Evolutionary conservation across 202 grass and related monocot species (phyloP).

Genomic region (Digitaria exilis): DNA sequence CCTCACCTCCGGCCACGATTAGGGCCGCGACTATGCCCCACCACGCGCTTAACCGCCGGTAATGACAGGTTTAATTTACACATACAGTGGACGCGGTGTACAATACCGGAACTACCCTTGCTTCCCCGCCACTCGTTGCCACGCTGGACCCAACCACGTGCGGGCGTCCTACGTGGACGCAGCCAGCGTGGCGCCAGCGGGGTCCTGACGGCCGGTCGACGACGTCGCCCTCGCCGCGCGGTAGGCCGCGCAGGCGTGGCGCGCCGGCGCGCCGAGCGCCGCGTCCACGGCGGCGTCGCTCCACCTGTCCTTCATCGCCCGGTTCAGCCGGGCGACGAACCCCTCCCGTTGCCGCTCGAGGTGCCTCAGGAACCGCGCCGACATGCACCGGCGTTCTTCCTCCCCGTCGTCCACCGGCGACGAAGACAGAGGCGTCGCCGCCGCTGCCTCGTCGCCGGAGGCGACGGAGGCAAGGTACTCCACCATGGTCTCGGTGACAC

Average conservation of each 20-base stretch:
- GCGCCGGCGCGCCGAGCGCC: constrained; percentile 41
- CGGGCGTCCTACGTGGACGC: not conserved
- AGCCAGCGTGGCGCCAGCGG: not conserved
- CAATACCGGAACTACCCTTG: constrained; percentile 13
- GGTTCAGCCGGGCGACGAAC: constrained; percentile 79
- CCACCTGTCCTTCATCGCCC: constrained; percentile 57
- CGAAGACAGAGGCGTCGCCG: not conserved
- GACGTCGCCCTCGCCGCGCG: not conserved
- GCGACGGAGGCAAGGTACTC: constrained; percentile 52
- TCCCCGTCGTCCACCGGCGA: not conserved
- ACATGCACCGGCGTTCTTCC: constrained; percentile 34
- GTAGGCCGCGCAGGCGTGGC: constrained; percentile 49
- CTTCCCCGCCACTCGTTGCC: constrained; percentile 9
- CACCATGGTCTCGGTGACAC: constrained; percentile 51
- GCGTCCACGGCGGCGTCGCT: constrained; percentile 59
- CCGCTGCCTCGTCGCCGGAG: not conserved
- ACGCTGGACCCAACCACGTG: constrained; percentile 37
- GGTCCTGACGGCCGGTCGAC: not conserved
- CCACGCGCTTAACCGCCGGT: not conserved
- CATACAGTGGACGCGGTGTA: not conserved
- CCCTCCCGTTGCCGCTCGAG: constrained; percentile 48
- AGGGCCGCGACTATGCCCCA: not conserved
- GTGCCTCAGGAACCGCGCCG: constrained; percentile 50
- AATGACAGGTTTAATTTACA: constrained; percentile 1
- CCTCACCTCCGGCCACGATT: not conserved